Conservation (phyloP, 2,329 filamentous ascomycete genomes). For the Chrysoporthe puriensis region DNA sequence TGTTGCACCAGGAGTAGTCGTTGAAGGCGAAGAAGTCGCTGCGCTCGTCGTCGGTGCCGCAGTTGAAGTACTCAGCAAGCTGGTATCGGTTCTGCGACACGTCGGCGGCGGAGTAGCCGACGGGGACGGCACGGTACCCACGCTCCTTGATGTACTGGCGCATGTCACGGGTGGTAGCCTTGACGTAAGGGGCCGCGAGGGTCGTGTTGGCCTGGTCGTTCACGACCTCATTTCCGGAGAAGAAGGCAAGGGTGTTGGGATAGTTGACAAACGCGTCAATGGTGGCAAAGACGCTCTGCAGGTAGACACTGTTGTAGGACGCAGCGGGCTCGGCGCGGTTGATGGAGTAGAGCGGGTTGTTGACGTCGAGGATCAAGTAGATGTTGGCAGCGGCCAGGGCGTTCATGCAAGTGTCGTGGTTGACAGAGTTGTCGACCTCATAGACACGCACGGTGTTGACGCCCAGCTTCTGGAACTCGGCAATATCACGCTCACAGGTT, state of each 20-base stretch:
- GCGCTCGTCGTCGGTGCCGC: slow-evolving; percentile 79
- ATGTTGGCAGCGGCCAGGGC: slow-evolving; percentile 81
- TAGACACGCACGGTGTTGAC: slow-evolving; percentile 93
- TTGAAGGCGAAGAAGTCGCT: slow-evolving; percentile 85
- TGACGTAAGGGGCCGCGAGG: slow-evolving; percentile 71
- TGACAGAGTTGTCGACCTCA: slow-evolving; percentile 81
- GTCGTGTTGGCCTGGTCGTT: slow-evolving; percentile 68
- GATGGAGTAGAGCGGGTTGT: slow-evolving; percentile 86
- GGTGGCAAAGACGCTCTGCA: slow-evolving; percentile 84
- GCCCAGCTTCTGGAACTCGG: slow-evolving; percentile 80
- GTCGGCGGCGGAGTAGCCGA: slow-evolving; percentile 79
- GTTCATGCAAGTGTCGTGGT: slow-evolving; percentile 86
- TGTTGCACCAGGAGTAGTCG: slow-evolving; percentile 86
- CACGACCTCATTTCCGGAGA: slow-evolving; percentile 81
- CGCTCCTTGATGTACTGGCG: slow-evolving; percentile 69
- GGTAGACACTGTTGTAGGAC: slow-evolving; percentile 87
- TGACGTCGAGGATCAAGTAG: slow-evolving; percentile 90
- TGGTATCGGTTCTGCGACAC: slow-evolving; percentile 83
- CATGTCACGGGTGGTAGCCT: slow-evolving; percentile 78
- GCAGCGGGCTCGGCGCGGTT: slow-evolving; percentile 72
- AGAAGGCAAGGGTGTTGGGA: slow-evolving; percentile 84
- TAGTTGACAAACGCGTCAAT: slow-evolving; percentile 84
- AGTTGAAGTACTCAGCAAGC: slow-evolving; percentile 93
- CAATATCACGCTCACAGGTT: slow-evolving; percentile 78
- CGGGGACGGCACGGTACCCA: slow-evolving; percentile 68